Evolutionary conservation across 306 rosid species (phyloP).

Genomic region (Lathyrus tuberosus): DNA sequence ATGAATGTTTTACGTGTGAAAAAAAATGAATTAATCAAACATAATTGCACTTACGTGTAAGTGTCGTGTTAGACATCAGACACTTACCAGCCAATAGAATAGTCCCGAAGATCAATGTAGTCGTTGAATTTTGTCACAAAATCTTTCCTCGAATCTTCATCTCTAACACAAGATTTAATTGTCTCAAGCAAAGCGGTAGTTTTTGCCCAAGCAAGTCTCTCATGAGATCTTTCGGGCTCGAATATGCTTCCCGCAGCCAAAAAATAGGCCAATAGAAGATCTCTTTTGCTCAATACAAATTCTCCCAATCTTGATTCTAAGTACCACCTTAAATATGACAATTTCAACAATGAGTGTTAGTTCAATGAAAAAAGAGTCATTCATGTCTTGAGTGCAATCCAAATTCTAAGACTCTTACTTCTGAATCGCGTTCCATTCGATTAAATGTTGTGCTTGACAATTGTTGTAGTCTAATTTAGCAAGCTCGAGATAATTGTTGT

Average conservation of each 20-base stretch:
- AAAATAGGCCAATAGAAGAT: conserved; percentile 69
- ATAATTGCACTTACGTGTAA: too few relatives aligned
- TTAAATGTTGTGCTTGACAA: conserved; percentile 73
- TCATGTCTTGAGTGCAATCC: not conserved
- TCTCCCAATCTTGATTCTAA: conserved; percentile 61
- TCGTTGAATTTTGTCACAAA: conserved; percentile 54
- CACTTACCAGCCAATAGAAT: conserved; percentile 45
- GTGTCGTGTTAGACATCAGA: too few relatives aligned
- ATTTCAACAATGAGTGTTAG: too few relatives aligned
- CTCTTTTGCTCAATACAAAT: conserved; percentile 61
- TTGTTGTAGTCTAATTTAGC: conserved; percentile 85
- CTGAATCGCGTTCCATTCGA: conserved; percentile 73
- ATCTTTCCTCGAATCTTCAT: conserved; percentile 45
- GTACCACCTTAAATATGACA: conserved; percentile 64
- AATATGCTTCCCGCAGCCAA: conserved; percentile 70
- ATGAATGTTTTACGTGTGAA: too few relatives aligned
- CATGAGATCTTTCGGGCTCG: conserved; percentile 73
- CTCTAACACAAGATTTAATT: conserved; percentile 49
- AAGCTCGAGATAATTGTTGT: conserved; percentile 71
- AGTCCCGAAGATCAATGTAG: conserved; percentile 26
- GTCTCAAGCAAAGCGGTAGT: conserved; percentile 56
- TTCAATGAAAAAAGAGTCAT: too few relatives aligned
- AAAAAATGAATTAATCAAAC: too few relatives aligned
- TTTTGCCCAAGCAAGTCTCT: conserved; percentile 83
- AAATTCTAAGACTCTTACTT: conserved; percentile 46